Percentiles rank a stretch among this genome's conserved stretches.
phyloP scores from a whole-genome alignment of 768 basidiomycete genomes.

The Tricholoma sp. region DNA sequence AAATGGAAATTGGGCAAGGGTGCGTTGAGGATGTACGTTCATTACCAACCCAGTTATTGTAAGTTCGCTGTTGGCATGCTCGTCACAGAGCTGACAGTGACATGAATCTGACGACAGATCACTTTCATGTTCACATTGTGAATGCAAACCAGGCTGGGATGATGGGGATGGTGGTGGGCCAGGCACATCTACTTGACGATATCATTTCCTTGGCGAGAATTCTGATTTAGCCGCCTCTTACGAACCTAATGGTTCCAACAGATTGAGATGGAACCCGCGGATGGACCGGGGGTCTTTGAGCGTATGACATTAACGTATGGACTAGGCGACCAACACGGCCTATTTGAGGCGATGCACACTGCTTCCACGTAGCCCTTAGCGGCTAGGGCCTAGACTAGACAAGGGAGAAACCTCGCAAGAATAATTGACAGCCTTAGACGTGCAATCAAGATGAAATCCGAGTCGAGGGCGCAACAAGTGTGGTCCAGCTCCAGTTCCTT shows the following conservation, averaged over 20 bases:
- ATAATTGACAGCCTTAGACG: too few relatives aligned
- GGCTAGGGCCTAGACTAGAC: neutral
- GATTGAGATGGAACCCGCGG: constrained; percentile 57
- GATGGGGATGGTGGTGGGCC: constrained; percentile 77
- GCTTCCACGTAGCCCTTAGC: constrained; percentile 25
- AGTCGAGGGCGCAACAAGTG: too few relatives aligned
- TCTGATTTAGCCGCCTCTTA: too few relatives aligned
- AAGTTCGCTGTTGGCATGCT: constrained; percentile 21
- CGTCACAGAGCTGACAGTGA: neutral
- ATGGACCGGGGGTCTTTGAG: constrained; percentile 53
- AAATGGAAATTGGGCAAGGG: constrained; percentile 64
- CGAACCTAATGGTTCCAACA: constrained; percentile 6
- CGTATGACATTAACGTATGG: constrained; percentile 77
- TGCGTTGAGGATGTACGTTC: constrained; percentile 74
- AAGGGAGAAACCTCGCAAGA: neutral
- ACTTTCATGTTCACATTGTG: constrained; percentile 92
- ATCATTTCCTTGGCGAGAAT: constrained; percentile 72
- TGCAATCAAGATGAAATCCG: too few relatives aligned
- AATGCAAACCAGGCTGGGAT: constrained; percentile 64
- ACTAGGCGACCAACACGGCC: constrained; percentile 75
- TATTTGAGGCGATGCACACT: constrained; percentile 44
- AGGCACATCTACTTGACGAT: constrained; percentile 91
- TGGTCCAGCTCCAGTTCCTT: too few relatives aligned
- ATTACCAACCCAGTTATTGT: constrained; percentile 98
- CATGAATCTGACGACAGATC: constrained; percentile 47